Percentiles rank a stretch among this genome's conserved stretches.
These are phyloP conservation scores for Trichosporon asahii DNA, from an alignment of 1,284 basidiomycete genomes.

Conservation along the genomic window DNA sequence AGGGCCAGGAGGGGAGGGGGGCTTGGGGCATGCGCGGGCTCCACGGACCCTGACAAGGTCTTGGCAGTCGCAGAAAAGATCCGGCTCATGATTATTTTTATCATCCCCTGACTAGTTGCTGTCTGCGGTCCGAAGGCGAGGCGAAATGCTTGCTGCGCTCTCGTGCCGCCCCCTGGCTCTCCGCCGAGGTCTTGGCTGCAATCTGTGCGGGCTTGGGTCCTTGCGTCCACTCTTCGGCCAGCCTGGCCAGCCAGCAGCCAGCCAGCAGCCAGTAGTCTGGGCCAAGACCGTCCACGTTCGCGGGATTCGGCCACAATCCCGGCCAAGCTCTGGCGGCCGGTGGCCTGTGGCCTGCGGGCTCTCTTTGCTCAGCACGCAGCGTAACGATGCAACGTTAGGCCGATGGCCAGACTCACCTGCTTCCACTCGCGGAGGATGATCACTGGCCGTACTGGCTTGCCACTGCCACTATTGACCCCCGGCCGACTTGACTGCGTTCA, in stretches of 20 bases:
- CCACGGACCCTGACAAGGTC: neutral
- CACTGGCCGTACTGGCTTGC: no score
- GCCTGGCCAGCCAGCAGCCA: no score
- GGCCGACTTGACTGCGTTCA: neutral
- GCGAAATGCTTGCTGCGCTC: neutral
- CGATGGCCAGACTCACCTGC: neutral
- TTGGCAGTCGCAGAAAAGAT: neutral
- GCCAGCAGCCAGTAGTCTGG: no score
- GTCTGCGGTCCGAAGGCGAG: no score
- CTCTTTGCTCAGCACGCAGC: neutral
- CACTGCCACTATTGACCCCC: no score
- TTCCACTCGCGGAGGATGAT: neutral
- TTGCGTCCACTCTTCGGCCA: neutral
- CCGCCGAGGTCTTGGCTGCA: neutral
- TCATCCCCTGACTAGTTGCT: neutral
- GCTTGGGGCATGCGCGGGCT: constrained; percentile 8
- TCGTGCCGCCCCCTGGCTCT: no score
- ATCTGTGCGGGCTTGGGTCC: neutral
- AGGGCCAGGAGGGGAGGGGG: no score
- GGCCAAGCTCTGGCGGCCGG: no score
- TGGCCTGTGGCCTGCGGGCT: neutral
- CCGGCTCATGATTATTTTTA: constrained; percentile 8
- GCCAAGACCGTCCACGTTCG: neutral
- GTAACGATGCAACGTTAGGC: neutral
- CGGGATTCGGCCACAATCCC: neutral